Conservation (phyloP, 2,329 filamentous ascomycete genomes). For the Didymella keratinophila region DNA sequence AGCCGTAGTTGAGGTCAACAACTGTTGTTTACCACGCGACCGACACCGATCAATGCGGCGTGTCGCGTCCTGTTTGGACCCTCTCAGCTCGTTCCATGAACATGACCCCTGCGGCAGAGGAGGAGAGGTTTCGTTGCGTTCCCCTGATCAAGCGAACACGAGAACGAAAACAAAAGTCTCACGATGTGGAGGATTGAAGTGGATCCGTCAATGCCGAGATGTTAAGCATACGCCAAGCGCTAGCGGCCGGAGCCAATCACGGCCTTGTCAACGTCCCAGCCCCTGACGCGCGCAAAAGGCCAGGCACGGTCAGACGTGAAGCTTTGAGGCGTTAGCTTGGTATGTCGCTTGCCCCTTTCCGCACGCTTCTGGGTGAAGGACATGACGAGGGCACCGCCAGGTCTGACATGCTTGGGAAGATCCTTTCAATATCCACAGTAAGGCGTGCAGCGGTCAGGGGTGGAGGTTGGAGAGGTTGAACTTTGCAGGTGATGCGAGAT, state of each 20-base stretch:
- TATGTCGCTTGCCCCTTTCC: neutral
- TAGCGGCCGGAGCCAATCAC: constrained; percentile 18
- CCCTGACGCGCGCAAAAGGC: constrained; percentile 22
- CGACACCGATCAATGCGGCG: neutral
- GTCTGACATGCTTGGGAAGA: neutral
- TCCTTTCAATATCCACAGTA: neutral
- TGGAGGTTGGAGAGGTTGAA: neutral
- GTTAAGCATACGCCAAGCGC: constrained; percentile 31
- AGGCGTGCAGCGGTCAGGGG: neutral
- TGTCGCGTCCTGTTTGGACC: neutral
- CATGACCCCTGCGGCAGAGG: neutral
- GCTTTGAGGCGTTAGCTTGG: constrained; percentile 36
- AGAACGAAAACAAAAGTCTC: constrained; percentile 11
- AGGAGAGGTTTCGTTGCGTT: neutral
- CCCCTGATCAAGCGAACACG: constrained; percentile 8
- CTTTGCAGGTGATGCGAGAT: neutral
- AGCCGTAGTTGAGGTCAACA: neutral
- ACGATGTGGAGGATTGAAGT: constrained; percentile 12
- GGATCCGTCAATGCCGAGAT: constrained; percentile 24
- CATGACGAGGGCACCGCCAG: neutral
- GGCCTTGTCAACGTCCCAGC: constrained; percentile 1
- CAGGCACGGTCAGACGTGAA: constrained; percentile 17
- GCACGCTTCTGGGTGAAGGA: neutral
- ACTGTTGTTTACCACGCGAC: neutral
- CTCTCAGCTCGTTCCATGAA: neutral